Evolutionary conservation across 1,139 yeast genomes (phyloP).

Genomic region (Blastobotrys arbuscula): DNA sequence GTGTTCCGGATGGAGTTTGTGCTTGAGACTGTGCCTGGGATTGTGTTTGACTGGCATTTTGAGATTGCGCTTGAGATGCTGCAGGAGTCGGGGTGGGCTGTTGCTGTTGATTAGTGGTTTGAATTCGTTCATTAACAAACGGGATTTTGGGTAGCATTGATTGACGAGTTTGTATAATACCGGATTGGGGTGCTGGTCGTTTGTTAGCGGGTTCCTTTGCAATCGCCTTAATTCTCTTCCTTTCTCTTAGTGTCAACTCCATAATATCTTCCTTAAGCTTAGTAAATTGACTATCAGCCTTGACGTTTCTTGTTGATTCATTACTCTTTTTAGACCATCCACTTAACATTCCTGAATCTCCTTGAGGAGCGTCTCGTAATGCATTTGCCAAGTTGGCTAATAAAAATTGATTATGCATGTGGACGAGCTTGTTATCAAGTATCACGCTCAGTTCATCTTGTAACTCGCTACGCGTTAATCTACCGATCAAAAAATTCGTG

Average conservation of each 20-base stretch:
- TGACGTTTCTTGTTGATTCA: conserved; percentile 24
- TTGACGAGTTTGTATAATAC: conserved; percentile 77
- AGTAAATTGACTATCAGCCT: conserved; percentile 56
- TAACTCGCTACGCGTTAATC: conserved; percentile 70
- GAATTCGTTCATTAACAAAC: conserved; percentile 41
- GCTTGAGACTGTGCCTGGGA: too few relatives aligned
- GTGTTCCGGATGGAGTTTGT: too few relatives aligned
- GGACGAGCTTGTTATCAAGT: conserved; percentile 46
- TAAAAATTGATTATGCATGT: conserved; percentile 74
- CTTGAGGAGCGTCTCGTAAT: conserved; percentile 61
- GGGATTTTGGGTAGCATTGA: conserved; percentile 86
- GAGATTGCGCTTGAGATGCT: conserved; percentile 5
- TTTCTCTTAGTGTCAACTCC: conserved; percentile 78
- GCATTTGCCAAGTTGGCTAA: conserved; percentile 82
- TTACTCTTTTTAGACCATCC: conserved; percentile 46
- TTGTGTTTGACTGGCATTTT: neutral
- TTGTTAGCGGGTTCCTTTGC: conserved; percentile 63
- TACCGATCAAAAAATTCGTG: conserved; percentile 56
- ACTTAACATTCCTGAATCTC: conserved; percentile 42
- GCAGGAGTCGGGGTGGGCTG: conserved; percentile 30
- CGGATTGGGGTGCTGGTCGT: conserved; percentile 36
- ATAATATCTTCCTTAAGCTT: conserved; percentile 78
- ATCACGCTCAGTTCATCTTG: conserved; percentile 50
- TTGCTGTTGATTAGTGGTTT: conserved; percentile 38
- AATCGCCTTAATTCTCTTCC: conserved; percentile 78